Percentiles rank a stretch among this genome's conserved stretches.
These are phyloP conservation scores for Bipolaris cookei DNA, from an alignment of 2,329 filamentous ascomycete genomes.

Conservation along the genomic window DNA sequence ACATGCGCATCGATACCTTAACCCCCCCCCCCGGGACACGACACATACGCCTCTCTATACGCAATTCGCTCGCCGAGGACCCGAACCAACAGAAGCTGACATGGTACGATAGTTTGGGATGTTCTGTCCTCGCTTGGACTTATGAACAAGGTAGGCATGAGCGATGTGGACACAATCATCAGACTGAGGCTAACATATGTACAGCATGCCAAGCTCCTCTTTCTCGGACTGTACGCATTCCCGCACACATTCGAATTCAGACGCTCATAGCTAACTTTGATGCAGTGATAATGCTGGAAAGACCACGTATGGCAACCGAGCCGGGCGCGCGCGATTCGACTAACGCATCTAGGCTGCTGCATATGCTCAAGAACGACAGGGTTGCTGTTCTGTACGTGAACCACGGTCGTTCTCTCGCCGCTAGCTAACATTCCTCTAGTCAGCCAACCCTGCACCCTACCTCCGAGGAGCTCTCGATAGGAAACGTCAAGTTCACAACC, in stretches of 20 bases:
- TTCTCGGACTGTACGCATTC: conserved; percentile 70
- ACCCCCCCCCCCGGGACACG: not conserved
- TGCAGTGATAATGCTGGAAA: conserved; percentile 92
- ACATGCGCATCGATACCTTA: conserved; percentile 2
- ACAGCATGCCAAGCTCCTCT: conserved; percentile 69
- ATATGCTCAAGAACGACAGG: conserved; percentile 91
- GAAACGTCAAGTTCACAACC: conserved; percentile 81
- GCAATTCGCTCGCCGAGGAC: not conserved
- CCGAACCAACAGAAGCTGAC: conserved; percentile 11
- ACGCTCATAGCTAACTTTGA: conserved; percentile 62
- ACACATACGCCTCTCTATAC: not conserved
- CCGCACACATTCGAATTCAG: not conserved
- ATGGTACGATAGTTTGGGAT: conserved; percentile 72
- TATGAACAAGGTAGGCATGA: conserved; percentile 70
- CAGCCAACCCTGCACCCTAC: conserved; percentile 60
- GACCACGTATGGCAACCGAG: conserved; percentile 67
- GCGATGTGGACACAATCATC: not conserved
- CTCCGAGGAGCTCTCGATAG: conserved; percentile 64
- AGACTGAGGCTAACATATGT: conserved; percentile 12
- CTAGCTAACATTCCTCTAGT: conserved; percentile 16
- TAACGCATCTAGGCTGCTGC: conserved; percentile 63
- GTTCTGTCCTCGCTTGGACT: conserved; percentile 84
- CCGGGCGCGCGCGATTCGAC: conserved; percentile 5
- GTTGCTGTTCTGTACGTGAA: conserved; percentile 80
- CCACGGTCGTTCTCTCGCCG: not conserved